Percentiles rank a stretch among this genome's conserved stretches.
phyloP scores from a whole-genome alignment of 495 filamentous ascomycete species.

The Lasiosphaeria miniovina region DNA sequence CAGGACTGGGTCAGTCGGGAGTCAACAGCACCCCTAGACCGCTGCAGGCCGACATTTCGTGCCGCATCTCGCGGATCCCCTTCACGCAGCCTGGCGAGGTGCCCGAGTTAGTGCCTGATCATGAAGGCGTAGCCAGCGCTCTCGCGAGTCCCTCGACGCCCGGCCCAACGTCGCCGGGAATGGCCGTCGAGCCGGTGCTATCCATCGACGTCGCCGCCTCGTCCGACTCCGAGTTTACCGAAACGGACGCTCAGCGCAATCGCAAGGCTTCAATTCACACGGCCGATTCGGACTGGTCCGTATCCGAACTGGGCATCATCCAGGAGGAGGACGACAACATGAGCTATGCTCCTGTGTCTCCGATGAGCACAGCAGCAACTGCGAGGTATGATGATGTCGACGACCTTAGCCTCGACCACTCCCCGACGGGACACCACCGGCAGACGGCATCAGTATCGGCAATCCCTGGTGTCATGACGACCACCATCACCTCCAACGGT shows the following conservation, averaged over 20 bases:
- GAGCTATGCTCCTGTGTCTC: constrained; percentile 16
- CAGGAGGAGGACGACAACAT: constrained; percentile 15
- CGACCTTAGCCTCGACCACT: constrained; percentile 7
- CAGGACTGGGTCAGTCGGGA: too few species aligned
- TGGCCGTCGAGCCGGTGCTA: constrained; percentile 14
- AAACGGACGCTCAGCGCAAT: background rate
- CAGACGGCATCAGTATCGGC: background rate
- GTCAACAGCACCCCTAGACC: background rate
- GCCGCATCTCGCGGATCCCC: constrained; percentile 15
- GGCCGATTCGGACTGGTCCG: background rate
- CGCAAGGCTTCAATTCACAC: background rate
- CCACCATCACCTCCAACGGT: background rate
- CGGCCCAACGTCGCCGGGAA: constrained; percentile 7
- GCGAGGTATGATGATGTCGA: background rate
- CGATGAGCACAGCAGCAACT: constrained; percentile 15
- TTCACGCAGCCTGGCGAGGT: constrained; percentile 7
- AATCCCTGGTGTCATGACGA: background rate
- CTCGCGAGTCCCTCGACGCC: constrained; percentile 1
- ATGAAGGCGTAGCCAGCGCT: background rate
- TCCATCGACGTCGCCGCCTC: constrained; percentile 9
- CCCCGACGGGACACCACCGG: background rate
- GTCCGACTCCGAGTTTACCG: constrained; percentile 14
- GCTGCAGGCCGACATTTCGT: constrained; percentile 3
- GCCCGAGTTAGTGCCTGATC: constrained; percentile 14
- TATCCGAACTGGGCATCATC: constrained; percentile 15